These are phyloP conservation scores for Xylaria grammica DNA, from an alignment of 495 filamentous ascomycete genomes.

Conservation along the genomic window DNA sequence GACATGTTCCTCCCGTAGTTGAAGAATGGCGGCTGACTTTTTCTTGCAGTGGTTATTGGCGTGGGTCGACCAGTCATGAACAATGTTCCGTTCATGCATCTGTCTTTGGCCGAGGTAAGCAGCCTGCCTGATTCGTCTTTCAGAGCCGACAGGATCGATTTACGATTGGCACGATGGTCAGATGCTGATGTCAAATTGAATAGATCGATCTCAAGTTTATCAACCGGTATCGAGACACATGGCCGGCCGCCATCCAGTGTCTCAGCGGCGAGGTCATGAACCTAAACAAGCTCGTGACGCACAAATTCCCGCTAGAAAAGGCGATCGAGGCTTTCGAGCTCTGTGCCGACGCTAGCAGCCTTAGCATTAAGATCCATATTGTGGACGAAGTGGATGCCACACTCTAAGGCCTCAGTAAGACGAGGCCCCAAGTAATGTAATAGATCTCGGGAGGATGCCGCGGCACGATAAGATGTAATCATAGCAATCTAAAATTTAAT, in stretches of 20 bases:
- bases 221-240: conserved; percentile 68
- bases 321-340: conserved; percentile 61
- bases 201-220: conserved; percentile 68
- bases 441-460: neutral
- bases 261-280: conserved; percentile 59
- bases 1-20: conserved; percentile 1
- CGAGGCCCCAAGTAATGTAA: conserved; percentile 8
- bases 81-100: conserved; percentile 70
- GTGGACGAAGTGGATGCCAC: conserved; percentile 54
- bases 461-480: neutral
- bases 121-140: neutral
- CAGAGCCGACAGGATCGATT: conserved; percentile 9
- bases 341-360: conserved; percentile 51
- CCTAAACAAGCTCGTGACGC: conserved; percentile 54
- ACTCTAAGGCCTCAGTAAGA: conserved; percentile 23
- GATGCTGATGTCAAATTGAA: conserved; percentile 18
- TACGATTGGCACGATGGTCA: conserved; percentile 5
- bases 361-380: conserved; percentile 65
- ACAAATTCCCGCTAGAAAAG: conserved; percentile 60
- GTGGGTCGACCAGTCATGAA: conserved; percentile 66
- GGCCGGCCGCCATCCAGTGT: conserved; percentile 60
- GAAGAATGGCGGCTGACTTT: conserved; percentile 11
- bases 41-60: conserved; percentile 58
- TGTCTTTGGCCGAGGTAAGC: conserved; percentile 60
- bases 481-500: conserved; percentile 13